Conservation (phyloP, 179 eudicot species). For the Gypsophila paniculata region DNA sequence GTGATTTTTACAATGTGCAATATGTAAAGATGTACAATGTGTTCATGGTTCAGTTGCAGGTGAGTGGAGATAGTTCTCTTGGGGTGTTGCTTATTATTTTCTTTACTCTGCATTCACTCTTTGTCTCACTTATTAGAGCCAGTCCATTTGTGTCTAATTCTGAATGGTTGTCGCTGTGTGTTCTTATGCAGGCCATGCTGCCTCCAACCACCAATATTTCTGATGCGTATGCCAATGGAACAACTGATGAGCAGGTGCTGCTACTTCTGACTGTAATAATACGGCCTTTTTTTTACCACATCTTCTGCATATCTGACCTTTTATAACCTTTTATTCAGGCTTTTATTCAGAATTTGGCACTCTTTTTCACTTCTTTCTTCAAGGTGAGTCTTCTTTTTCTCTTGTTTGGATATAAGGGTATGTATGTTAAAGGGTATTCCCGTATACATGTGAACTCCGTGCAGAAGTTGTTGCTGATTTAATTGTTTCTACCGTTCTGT, state of each 20-base stretch:
- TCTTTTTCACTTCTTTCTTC: constrained; percentile 86
- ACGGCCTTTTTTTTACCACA: not conserved
- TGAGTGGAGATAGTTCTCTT: constrained; percentile 22
- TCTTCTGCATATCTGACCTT: constrained; percentile 12
- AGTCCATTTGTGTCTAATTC: not conserved
- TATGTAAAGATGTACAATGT: constrained; percentile 77
- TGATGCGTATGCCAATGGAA: constrained; percentile 87
- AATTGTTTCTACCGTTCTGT: too few species aligned
- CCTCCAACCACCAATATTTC: constrained; percentile 62
- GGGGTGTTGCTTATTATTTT: not conserved
- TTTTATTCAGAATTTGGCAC: constrained; percentile 93
- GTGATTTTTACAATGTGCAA: constrained; percentile 76
- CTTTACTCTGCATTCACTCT: not conserved
- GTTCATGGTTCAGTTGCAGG: constrained; percentile 94
- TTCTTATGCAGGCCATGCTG: constrained; percentile 54
- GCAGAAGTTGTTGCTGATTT: not conserved
- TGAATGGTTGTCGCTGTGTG: constrained; percentile 6
- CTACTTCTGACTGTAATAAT: not conserved
- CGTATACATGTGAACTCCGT: not conserved
- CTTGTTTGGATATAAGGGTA: not conserved
- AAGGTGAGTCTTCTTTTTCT: constrained; percentile 46
- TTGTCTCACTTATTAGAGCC: not conserved
- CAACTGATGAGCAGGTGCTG: constrained; percentile 84
- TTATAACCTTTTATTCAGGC: constrained; percentile 48
- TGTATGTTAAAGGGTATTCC: not conserved